phyloP scores from a whole-genome alignment of 73 alveolate genomes.

The Paramecium sexaurelia region DNA sequence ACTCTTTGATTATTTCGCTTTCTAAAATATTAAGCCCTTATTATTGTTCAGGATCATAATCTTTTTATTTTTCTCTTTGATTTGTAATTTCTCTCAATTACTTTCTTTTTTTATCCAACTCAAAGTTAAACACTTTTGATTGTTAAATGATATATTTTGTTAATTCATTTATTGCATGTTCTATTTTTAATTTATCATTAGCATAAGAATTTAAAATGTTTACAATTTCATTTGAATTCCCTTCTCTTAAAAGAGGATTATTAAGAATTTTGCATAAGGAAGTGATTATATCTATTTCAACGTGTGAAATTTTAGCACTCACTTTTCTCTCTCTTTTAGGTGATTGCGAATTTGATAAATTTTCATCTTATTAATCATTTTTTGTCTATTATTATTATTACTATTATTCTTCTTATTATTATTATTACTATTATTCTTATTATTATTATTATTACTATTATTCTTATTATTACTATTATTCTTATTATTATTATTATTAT shows the following conservation, averaged over 20 bases:
- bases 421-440: neutral
- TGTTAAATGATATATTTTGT: neutral
- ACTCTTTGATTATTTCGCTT: slow-evolving; percentile 24
- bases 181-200: slow-evolving; percentile 18
- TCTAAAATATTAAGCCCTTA: neutral
- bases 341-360: neutral
- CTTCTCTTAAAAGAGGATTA: neutral
- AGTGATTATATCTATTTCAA: slow-evolving; percentile 20
- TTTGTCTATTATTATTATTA: neutral
- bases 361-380: neutral
- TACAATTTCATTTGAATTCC: neutral
- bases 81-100: neutral
- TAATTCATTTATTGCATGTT: slow-evolving; percentile 47
- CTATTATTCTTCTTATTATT: neutral
- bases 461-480: neutral
- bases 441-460: neutral
- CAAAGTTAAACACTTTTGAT: neutral
- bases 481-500: neutral
- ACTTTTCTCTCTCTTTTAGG: slow-evolving; percentile 15
- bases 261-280: neutral
- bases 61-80: neutral
- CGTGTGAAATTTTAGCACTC: slow-evolving; percentile 34
- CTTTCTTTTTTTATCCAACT: slow-evolving; percentile 47
- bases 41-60: slow-evolving; percentile 48
- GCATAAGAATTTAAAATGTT: neutral